Base-by-base conservation (phyloP, 2,329 filamentous ascomycete species). In the Colletotrichum orchidophilum region DNA sequence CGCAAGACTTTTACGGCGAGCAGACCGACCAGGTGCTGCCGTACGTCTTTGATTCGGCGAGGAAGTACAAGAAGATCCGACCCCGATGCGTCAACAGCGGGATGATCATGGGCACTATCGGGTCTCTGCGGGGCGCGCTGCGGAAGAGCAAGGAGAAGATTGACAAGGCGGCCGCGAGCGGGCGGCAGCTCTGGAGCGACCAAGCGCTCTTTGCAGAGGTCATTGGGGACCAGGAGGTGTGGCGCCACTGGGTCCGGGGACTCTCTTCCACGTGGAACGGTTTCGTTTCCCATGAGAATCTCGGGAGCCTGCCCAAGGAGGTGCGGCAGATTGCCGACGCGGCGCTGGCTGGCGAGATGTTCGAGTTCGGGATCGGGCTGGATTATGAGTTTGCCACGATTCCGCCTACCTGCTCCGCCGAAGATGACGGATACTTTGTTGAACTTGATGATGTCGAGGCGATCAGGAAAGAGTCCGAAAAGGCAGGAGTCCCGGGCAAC, bases 351-450 rank as follows among this genome's bases (percentile, higher is more conserved):
- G 80, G 79, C 1, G 53, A 66, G 31, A 54, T 15, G 33, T 82
- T 83, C 55, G 81, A 83, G 54, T 83, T 81, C 24, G 80, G 81
- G 6, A 83, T 83, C 26, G 81, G 81, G 0, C 71, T 83, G 4
- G 81, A 82, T 65, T 81, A 82, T 77, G 79, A 77, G 73, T 82
- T 80, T 63, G 78, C 76, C 55, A 82, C 81, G 1, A 79, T 80
- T 12, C 79, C 78, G 8, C 78, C 80, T 2, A 81, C 79, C 3
- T 81, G 80, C 73, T 81, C 80, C 1, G 76, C 81, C 11, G 78
- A 82, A 58, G 80, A 82, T 49, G 79, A 81, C 63, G 80, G 79
- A 5, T 77, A 68, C 50, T 83, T 83, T 31, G 77, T 81, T 27
- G 52, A 72, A 18, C 74, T 81, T 5, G 71, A 74, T 57, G 74